Evolutionary conservation across 306 rosid genomes (phyloP), one percentile per base, ranked within the genome.

Genomic region (Benincasa hispida): DNA sequence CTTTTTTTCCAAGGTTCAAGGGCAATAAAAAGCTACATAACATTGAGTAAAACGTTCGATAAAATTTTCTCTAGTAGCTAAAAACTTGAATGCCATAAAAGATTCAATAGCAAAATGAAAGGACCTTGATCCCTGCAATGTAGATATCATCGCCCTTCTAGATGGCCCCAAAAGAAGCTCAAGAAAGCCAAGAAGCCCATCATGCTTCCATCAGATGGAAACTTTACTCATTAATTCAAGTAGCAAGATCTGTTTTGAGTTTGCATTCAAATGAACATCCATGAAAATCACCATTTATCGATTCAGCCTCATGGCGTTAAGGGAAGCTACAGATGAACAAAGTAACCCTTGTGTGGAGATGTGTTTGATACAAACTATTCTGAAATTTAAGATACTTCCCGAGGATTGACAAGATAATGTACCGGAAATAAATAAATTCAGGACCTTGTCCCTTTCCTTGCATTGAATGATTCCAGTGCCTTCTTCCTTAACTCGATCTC

Each of bases 401-500:
- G 12, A 24, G 51, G 47, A 70, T 13, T 69, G 39, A 24, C 41
- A 24, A 14, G 73, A 37, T n/a, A 21, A 37, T 37, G 25, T 12
- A 10, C 32, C 75, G 5, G 1, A 42, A 37, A 39, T 8, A 59
- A 63, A 84, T 39, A 56, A 59, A 75, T 34, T 83, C 82, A 85
- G 55, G 77, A 81, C 82, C 81, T 62, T 56, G 76, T 78, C 79
- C 85, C 89, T 83, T 81, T 85, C 80, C 84, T 88, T 7, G 91
- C 89, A 54, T 84, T 86, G 75, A 88, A 84, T n/a, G 96, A 82
- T 83, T 95, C 97, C 6, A 95, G 92, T 77, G 99, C 99, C 96
- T 92, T 92, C 65, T 90, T 91, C 75, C 99, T 89, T 17, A 95
- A 82, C 85, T 89, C 98, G 53, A 90, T 88, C 90, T 94, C 98